phyloP scores from a whole-genome alignment of 306 rosid genomes.

The Arachis hypogaea region DNA sequence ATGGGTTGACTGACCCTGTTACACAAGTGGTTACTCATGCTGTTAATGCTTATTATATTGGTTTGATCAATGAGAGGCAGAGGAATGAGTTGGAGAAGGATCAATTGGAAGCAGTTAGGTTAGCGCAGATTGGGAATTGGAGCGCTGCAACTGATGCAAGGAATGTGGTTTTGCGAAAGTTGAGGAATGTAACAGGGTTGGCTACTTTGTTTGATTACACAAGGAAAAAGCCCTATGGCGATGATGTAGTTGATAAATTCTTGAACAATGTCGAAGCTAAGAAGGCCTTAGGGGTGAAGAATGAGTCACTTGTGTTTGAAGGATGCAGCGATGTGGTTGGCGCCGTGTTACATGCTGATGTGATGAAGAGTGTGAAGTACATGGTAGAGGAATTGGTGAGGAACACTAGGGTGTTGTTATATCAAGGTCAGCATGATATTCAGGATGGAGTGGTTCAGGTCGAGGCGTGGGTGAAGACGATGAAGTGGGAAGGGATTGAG shows the following conservation, averaged over 20 bases:
- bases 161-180: slow-evolving; percentile 34
- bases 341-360: slow-evolving; percentile 46
- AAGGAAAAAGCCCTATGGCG: slow-evolving; percentile 36
- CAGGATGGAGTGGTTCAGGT: slow-evolving; percentile 58
- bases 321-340: slow-evolving; percentile 53
- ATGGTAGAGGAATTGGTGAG: slow-evolving; percentile 60
- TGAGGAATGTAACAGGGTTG: slow-evolving; percentile 63
- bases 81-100: no score
- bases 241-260: slow-evolving; percentile 41
- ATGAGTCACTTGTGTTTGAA: slow-evolving; percentile 38
- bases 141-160: no score
- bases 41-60: no score
- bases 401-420: slow-evolving; percentile 56
- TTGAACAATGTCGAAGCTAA: slow-evolving; percentile 43
- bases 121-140: no score
- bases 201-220: slow-evolving; percentile 71
- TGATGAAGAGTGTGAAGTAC: slow-evolving; percentile 70
- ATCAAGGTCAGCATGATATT: slow-evolving; percentile 65
- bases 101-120: no score
- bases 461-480: slow-evolving; percentile 74
- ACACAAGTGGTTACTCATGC: no score
- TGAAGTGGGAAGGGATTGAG: slow-evolving; percentile 68
- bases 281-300: slow-evolving; percentile 48
- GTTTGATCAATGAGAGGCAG: no score
- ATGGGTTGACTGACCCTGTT: no score